These are phyloP conservation scores for Hanseniaspora singularis DNA, from an alignment of 805 yeast species.

Conservation along the genomic window DNA sequence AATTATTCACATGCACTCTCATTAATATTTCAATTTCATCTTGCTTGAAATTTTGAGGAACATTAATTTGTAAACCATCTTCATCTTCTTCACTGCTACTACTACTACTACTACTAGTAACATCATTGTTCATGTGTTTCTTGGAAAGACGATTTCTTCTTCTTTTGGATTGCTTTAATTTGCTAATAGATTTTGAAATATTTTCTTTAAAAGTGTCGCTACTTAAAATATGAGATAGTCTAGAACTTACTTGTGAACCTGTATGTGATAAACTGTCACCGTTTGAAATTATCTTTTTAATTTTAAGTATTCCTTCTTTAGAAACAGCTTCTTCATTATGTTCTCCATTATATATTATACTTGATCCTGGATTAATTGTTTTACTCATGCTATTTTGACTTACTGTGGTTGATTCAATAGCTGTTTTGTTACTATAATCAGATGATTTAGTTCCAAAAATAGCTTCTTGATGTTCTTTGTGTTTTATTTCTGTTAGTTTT, in stretches of 20 bases:
- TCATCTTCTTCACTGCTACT: constrained; percentile 10
- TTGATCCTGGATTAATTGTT: too few relatives aligned
- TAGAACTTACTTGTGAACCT: not conserved
- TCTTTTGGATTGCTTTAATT: not conserved
- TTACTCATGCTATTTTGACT: too few relatives aligned
- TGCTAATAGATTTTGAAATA: not conserved
- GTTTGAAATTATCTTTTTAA: too few relatives aligned
- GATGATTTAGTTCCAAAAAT: too few relatives aligned
- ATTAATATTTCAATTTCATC: constrained; percentile 11
- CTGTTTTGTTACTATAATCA: too few relatives aligned
- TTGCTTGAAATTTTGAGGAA: constrained; percentile 6
- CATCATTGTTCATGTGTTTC: not conserved
- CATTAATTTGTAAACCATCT: constrained; percentile 11
- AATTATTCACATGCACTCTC: constrained; percentile 8
- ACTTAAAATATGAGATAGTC: constrained; percentile 6
- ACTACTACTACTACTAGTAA: too few relatives aligned
- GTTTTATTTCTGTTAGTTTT: not conserved
- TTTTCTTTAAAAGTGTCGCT: constrained; percentile 4
- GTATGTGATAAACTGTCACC: not conserved
- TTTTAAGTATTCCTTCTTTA: not conserved
- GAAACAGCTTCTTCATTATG: not conserved
- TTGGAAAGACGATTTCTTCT: not conserved
- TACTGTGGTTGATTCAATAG: too few relatives aligned
- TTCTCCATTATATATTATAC: too few relatives aligned
- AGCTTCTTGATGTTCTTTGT: not conserved